Base-by-base conservation (phyloP, 805 yeast genomes). In the Yarrowia deformans region DNA sequence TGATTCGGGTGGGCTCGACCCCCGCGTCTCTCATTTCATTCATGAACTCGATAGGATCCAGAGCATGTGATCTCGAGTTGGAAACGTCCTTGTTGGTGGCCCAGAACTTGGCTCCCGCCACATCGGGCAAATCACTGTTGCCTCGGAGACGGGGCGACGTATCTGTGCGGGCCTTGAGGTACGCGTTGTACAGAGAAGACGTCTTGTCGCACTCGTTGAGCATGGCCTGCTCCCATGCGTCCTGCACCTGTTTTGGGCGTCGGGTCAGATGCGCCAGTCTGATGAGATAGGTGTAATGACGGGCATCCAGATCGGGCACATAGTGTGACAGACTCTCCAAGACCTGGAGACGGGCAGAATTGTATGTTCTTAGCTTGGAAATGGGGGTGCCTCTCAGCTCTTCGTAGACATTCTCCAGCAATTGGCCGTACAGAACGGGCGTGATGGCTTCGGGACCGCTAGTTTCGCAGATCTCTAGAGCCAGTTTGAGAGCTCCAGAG, bases 101-200 rank as follows among this genome's bases (percentile, higher is more conserved):
- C 52, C 54, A 40, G 45, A 61, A 19, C 32, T 19, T 16, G 8
- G 35, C 37, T 6, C 54, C 55, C 8, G 34, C 34, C 18, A 18
- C 9, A 35, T 54, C 56, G n/a, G 58, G 56, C 45, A 60, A 23
- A 55, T 66, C 69, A 64, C 58, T 19, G 42, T 68, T 29, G 74
- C 72, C 79, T 78, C 78, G 68, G 69, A 72, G 48, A 60, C 69
- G 49, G 77, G 75, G 66, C 72, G 72, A 12, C 75, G 77, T 42
- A 73, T 75, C 54, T 8, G 54, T 37, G 67, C 52, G 78, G 1
- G 78, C 79, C 68, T 56, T 63, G 43, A 78, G 75, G 68, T 78
- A 78, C 40, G 73, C 74, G 71, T 78, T 78, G 79, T 79, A 78
- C 56, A 77, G 74, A 29, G 71, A 71, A 16, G 75, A 70, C 29